These are phyloP conservation scores for Akanthomyces lecanii DNA, from an alignment of 2,329 filamentous ascomycete species.

Conservation along the genomic window DNA sequence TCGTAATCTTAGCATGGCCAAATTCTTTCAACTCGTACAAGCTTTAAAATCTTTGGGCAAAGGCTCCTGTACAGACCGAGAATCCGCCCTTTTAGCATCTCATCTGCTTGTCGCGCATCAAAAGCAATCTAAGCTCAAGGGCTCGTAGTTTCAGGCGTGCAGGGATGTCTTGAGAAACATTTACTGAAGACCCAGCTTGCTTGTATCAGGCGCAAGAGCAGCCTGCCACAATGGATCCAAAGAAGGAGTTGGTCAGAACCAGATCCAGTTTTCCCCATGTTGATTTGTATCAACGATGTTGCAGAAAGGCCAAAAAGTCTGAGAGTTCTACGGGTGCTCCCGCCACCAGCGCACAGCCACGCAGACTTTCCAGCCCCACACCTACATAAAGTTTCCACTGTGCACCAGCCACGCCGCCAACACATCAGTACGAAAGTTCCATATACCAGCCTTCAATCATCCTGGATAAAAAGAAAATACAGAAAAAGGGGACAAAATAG, in stretches of 20 bases:
- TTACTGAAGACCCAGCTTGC: no score
- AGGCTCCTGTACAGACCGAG: not conserved
- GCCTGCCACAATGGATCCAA: not conserved
- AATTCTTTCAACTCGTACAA: slow-evolving; percentile 6
- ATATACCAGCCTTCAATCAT: not conserved
- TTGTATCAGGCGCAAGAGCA: no score
- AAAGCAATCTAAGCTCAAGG: not conserved
- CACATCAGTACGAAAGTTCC: not conserved
- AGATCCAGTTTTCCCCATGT: not conserved
- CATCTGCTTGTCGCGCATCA: not conserved
- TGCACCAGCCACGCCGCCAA: slow-evolving; percentile 1
- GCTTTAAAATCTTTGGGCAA: not conserved
- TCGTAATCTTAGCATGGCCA: not conserved
- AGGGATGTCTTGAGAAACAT: not conserved
- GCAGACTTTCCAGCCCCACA: not conserved
- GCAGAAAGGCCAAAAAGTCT: not conserved
- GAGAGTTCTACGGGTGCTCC: not conserved
- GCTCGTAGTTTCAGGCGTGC: not conserved
- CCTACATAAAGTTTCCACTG: not conserved
- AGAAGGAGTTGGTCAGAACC: not conserved
- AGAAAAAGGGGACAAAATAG: no score
- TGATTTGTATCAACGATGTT: not conserved
- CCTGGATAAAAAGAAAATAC: no score
- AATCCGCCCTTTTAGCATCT: not conserved
- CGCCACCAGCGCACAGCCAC: slow-evolving; percentile 7